Evolutionary conservation across 805 yeast genomes (phyloP).

Genomic region (Ogataea wickerhamii): DNA sequence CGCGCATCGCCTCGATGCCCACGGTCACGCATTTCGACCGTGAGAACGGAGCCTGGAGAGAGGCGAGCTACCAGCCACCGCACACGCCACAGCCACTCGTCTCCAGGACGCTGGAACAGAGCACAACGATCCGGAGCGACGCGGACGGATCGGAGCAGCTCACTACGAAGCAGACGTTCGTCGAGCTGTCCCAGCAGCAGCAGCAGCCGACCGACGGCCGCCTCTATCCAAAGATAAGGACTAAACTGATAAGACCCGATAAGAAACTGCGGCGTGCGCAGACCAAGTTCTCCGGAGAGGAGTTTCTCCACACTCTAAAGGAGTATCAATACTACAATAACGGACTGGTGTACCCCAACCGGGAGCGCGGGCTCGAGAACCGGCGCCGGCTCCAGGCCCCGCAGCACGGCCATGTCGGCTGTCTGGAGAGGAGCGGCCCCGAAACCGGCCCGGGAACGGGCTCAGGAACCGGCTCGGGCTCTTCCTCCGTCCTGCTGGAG

Average conservation of each 20-base stretch:
- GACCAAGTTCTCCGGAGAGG: slow-evolving; percentile 6
- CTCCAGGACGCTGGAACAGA: slow-evolving; percentile 9
- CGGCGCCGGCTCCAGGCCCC: slow-evolving; percentile 5
- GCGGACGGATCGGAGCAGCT: slow-evolving; percentile 19
- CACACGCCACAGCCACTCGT: not conserved
- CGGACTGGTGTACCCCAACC: slow-evolving; percentile 17
- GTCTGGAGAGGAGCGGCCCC: not conserved
- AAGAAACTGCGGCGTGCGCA: not conserved
- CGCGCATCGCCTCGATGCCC: slow-evolving; percentile 23
- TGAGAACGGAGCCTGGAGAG: slow-evolving; percentile 20
- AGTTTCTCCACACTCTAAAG: slow-evolving; percentile 10
- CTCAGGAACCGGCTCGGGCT: not conserved
- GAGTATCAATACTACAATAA: slow-evolving; percentile 21
- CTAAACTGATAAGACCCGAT: slow-evolving; percentile 2
- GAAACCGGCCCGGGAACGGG: not conserved
- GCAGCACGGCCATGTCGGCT: not conserved
- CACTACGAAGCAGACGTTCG: slow-evolving; percentile 12
- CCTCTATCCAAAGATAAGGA: slow-evolving; percentile 3
- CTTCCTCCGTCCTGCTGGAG: slow-evolving; percentile 3
- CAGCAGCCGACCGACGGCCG: slow-evolving; percentile 4
- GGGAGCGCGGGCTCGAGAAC: slow-evolving; percentile 13
- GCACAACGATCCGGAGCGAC: slow-evolving; percentile 5
- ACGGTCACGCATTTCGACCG: slow-evolving; percentile 22
- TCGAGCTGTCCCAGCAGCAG: slow-evolving; percentile 7
- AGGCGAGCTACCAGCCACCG: not conserved